Base-by-base conservation (phyloP, 2,329 filamentous ascomycete species). In the Trichoderma atrobrunneum region DNA sequence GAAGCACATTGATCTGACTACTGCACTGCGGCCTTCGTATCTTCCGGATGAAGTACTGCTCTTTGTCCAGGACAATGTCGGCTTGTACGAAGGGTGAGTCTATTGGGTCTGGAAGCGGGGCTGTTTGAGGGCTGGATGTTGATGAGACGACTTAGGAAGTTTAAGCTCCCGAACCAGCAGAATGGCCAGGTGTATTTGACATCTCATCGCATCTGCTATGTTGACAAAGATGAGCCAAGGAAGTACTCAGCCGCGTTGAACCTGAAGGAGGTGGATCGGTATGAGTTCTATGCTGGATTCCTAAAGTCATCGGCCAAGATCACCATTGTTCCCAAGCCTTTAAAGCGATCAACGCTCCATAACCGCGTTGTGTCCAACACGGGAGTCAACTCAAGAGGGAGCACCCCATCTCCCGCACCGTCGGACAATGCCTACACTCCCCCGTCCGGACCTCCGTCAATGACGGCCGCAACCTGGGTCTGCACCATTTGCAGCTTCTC, bases 51-150 rank as follows among this genome's bases (percentile, higher is more conserved):
- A 99, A 88, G 92, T 93, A 77, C 87, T 98, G 70, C 88, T 99
- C 73, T 98, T 97, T 84, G 95, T 99, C 72, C 95, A 98, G 85
- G 95, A 98, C 87, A 95, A 94, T 81, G 95, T 99, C 78, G 96
- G 96, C 76, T 87, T 99, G 74, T 99, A 99, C 85, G 94, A 98
- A 87, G 96, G 96, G 94, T 97, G 87, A 84, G 90, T 85, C 21
- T 39, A 28, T 48, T n/a, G 28, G 24, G 6, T 12, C 51, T 26
- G 7, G n/a, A 24, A 28, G 51, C 51, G 62, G 28, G 36, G 39
- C 43, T 28, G 21, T 34, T 12, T 51, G 51, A 48, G 18, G 8
- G n/a, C 34, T 24, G 5, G 54, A 39, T 26, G 21, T 26, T 72
- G 60, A 70, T 70, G 60, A 65, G 36, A 54, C n/a, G 24, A 18